Evolutionary conservation across 2,329 filamentous ascomycete species (phyloP).

Genomic region (Arachnomyces sp.): DNA sequence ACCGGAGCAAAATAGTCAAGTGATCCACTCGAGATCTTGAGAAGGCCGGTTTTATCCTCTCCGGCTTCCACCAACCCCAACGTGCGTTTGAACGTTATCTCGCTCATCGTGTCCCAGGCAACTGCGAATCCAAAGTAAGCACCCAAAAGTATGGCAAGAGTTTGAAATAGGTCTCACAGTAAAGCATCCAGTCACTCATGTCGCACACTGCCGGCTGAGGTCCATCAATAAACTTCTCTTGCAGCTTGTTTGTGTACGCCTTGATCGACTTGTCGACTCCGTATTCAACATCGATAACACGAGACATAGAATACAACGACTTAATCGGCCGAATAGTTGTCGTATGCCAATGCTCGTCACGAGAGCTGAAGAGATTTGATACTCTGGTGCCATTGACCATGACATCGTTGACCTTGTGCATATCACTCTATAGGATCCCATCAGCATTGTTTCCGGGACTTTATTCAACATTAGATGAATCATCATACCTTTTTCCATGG

Average conservation of each 20-base stretch:
- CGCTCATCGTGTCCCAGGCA: constrained; percentile 20
- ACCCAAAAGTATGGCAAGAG: not conserved
- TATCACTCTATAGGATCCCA: constrained; percentile 9
- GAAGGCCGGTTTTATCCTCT: too few relatives aligned
- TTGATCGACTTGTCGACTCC: constrained; percentile 22
- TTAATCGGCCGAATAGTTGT: constrained; percentile 30
- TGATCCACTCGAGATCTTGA: too few relatives aligned
- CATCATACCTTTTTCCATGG: constrained; percentile 20
- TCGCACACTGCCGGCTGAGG: constrained; percentile 23
- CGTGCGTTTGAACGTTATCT: constrained; percentile 19
- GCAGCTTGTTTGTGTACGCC: constrained; percentile 24
- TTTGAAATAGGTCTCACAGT: constrained; percentile 23
- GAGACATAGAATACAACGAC: constrained; percentile 26
- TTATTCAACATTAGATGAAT: not conserved
- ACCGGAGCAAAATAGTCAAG: too few relatives aligned
- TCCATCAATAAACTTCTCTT: constrained; percentile 24
- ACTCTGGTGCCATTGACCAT: constrained; percentile 26
- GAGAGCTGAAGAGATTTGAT: constrained; percentile 31
- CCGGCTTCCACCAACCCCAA: constrained; percentile 20
- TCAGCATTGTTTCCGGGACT: too few relatives aligned
- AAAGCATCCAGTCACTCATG: constrained; percentile 37
- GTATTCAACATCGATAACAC: constrained; percentile 16
- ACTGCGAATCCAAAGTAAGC: constrained; percentile 1
- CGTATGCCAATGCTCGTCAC: constrained; percentile 28
- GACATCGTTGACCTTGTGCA: constrained; percentile 15